phyloP scores from a whole-genome alignment of 352 stramenopile species.

The Pythium rhizo-oryzae region DNA sequence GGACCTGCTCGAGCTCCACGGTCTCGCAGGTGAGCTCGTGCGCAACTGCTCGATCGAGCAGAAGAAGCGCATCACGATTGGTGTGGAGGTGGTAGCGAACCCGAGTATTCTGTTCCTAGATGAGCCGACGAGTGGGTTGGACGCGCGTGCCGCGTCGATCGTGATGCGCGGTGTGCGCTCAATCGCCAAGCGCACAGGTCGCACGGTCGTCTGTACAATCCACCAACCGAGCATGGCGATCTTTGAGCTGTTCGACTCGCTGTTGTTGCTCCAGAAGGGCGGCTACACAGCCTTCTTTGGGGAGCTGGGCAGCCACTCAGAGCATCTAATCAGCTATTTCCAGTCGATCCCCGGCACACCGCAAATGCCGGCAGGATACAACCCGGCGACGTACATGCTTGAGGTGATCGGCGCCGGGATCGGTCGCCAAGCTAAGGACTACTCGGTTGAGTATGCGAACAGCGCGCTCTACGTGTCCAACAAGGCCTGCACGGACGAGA shows the following conservation, averaged over 20 bases:
- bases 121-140: conserved; percentile 90
- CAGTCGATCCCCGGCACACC: conserved; percentile 72
- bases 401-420: conserved; percentile 79
- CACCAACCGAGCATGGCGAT: conserved; percentile 69
- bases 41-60: conserved; percentile 86
- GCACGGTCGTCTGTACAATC: too few species aligned
- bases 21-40: conserved; percentile 59
- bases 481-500: conserved; percentile 1
- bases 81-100: conserved; percentile 91
- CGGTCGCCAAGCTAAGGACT: conserved; percentile 53
- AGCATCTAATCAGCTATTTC: conserved; percentile 90
- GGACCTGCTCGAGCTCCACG: conserved; percentile 55
- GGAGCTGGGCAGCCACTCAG: conserved; percentile 77
- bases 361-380: conserved; percentile 76
- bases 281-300: conserved; percentile 83
- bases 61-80: conserved; percentile 93
- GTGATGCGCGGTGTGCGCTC: conserved; percentile 87
- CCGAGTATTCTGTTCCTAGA: conserved; percentile 95
- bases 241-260: conserved; percentile 92
- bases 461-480: conserved; percentile 38
- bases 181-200: conserved; percentile 68
- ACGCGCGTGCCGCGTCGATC: conserved; percentile 82
- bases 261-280: conserved; percentile 81
- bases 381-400: conserved; percentile 92
- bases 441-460: conserved; percentile 54